Percentiles rank a stretch among this genome's conserved stretches.
These are phyloP conservation scores for Cyclocybe aegerita DNA, from an alignment of 768 basidiomycete genomes.

Conservation along the genomic window DNA sequence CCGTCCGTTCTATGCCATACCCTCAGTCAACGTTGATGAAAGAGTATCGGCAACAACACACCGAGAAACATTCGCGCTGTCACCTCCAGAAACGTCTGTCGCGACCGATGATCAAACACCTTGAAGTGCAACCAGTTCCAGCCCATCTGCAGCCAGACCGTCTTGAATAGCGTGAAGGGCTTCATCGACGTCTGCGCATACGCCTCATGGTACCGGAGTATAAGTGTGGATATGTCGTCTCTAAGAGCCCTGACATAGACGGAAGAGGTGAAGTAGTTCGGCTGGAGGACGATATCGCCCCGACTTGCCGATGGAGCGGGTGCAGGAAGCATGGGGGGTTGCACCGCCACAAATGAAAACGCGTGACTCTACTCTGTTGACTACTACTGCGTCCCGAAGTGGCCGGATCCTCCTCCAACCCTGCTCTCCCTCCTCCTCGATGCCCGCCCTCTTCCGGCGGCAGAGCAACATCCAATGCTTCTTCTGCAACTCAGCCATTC, in stretches of 20 bases:
- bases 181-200: constrained; percentile 34
- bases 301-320: constrained; percentile 58
- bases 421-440: constrained; percentile 16
- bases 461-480: constrained; percentile 57
- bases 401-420: background rate
- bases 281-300: constrained; percentile 67
- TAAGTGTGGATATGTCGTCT: constrained; percentile 58
- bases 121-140: constrained; percentile 81
- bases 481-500: constrained; percentile 59
- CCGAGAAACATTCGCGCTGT: constrained; percentile 68
- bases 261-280: constrained; percentile 77
- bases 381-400: background rate
- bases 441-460: constrained; percentile 53
- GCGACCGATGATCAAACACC: constrained; percentile 64
- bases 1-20: constrained; percentile 47
- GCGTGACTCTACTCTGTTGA: constrained; percentile 5
- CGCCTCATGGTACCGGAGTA: constrained; percentile 50
- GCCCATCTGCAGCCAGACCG: constrained; percentile 61
- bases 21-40: background rate
- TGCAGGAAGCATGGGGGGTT: constrained; percentile 19
- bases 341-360: background rate
- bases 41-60: constrained; percentile 25
- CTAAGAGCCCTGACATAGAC: constrained; percentile 65
- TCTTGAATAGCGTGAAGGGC: constrained; percentile 74
- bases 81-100: constrained; percentile 60